Conservation (phyloP, 2,329 filamentous ascomycete species). For the Pseudomassariella vexata region DNA sequence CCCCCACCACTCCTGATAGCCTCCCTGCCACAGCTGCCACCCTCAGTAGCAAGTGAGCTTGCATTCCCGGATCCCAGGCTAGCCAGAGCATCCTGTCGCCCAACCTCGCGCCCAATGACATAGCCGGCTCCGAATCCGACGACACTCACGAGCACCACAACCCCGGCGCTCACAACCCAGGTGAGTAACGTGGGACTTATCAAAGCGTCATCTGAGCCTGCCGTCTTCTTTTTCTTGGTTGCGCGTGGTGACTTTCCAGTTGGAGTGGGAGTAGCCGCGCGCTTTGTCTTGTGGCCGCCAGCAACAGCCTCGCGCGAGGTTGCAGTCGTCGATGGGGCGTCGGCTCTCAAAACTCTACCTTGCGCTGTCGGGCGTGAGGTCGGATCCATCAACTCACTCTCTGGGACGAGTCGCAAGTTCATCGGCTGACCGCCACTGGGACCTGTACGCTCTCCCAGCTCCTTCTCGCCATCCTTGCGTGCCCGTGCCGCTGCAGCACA, state of each 20-base stretch:
- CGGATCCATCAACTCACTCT: constrained; percentile 50
- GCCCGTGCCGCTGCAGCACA: constrained; percentile 86
- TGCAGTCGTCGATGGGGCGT: constrained; percentile 8
- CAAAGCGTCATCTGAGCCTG: constrained; percentile 32
- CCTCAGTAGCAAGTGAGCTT: constrained; percentile 29
- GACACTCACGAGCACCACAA: constrained; percentile 62
- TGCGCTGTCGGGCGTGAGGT: constrained; percentile 15
- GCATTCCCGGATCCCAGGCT: constrained; percentile 36
- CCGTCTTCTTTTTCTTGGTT: constrained; percentile 55
- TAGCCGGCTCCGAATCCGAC: constrained; percentile 66
- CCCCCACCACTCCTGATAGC: constrained; percentile 45
- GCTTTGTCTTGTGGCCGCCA: constrained; percentile 42
- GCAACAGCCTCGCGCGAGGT: constrained; percentile 15
- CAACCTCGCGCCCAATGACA: constrained; percentile 61
- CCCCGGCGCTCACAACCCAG: constrained; percentile 61
- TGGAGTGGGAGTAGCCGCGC: constrained; percentile 33
- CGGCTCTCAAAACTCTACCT: constrained; percentile 10
- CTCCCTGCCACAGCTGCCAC: constrained; percentile 45
- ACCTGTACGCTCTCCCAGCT: constrained; percentile 30
- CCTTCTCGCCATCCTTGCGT: constrained; percentile 54
- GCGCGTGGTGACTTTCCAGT: constrained; percentile 35
- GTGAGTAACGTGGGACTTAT: constrained; percentile 57
- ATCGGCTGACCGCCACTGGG: constrained; percentile 48
- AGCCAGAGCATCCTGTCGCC: constrained; percentile 51
- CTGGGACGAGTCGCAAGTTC: constrained; percentile 53